Base-by-base conservation (phyloP, 1,284 basidiomycete species). In the Meira miltonrushii region DNA sequence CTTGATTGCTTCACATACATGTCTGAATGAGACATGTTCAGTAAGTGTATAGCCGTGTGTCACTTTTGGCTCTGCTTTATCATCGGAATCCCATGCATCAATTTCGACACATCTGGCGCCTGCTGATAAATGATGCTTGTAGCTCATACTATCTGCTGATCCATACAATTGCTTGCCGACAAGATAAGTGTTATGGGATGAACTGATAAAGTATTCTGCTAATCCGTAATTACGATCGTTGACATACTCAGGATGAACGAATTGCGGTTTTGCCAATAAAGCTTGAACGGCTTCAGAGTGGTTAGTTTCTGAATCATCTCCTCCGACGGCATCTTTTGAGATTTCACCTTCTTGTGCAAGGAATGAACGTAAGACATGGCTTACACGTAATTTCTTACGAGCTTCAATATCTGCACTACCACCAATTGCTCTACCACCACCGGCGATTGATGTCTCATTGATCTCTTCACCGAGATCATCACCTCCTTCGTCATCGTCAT, bases 41-140 rank as follows among this genome's bases (percentile, higher is more conserved):
- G 49, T 53, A 23, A 68, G 37, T 1, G 67, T 68, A 1, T 66
- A 68, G 1, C 68, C 69, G 65, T 87, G 86, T 0, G 84, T 87
- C 38, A 86, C 85, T 55, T 85, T 79, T 25, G 83, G 81, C 11
- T 83, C 84, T 1, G 80, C 78, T 4, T 82, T 82, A 21, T 65
- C 54, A 0, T 72, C 71, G 13, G 67, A 61, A 11, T 84, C 82
- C 86, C 86, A 87, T 13, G 85, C 85, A 66, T 87, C 86, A 58
- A 87, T 85, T 72, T 87, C 86, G 77, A 87, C 84, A 68, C 85
- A 87, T 39, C 85, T 82, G 4, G 81, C 84, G 48, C 82, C 81
- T 4, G 82, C 81, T 25, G 78, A 78, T 13, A 87, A 77, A 43
- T 86, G 84, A 61, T 85, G 82, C 3, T 80, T 82, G 69, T 87